Evolutionary conservation across 306 rosid species (phyloP).

Genomic region (Dryas octopetala): DNA sequence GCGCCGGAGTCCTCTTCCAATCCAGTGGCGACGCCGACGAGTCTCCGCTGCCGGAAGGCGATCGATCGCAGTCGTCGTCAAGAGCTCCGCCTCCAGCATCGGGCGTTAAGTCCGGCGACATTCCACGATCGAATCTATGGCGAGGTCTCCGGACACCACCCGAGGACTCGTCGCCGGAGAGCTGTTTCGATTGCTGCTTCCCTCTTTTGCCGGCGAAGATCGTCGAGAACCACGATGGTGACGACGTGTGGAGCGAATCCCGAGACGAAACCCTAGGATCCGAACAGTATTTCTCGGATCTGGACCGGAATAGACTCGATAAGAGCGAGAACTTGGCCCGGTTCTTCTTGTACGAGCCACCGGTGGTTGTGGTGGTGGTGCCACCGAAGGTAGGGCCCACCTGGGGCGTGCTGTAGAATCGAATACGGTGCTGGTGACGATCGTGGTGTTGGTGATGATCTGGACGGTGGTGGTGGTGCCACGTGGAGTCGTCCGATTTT

Average conservation of each 20-base stretch:
- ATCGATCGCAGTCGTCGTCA: conserved; percentile 33
- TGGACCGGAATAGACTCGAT: conserved; percentile 38
- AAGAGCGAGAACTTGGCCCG: conserved; percentile 44
- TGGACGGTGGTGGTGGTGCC: conserved; percentile 30
- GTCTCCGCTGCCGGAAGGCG: conserved; percentile 55
- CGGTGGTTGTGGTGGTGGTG: conserved; percentile 3
- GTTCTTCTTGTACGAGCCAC: conserved; percentile 46
- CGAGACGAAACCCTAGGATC: conserved; percentile 32
- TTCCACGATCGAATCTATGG: conserved; percentile 66
- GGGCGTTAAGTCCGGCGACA: conserved; percentile 61
- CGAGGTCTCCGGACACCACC: conserved; percentile 21
- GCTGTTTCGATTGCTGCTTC: conserved; percentile 27
- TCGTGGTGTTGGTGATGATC: conserved; percentile 11
- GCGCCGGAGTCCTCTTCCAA: conserved; percentile 59
- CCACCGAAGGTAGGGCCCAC: conserved; percentile 51
- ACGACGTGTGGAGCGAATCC: conserved; percentile 28
- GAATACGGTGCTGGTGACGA: conserved; percentile 28
- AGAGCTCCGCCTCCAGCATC: background rate
- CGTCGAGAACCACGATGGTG: conserved; percentile 70
- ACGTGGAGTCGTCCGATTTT: conserved; percentile 56
- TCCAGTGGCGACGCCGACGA: conserved; percentile 57
- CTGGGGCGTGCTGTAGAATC: conserved; percentile 84
- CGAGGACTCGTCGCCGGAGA: conserved; percentile 22
- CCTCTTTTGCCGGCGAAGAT: conserved; percentile 48
- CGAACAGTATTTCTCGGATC: conserved; percentile 46